Base-by-base conservation (phyloP, 1,284 basidiomycete species). In the Apiotrichum montevideense region DNA sequence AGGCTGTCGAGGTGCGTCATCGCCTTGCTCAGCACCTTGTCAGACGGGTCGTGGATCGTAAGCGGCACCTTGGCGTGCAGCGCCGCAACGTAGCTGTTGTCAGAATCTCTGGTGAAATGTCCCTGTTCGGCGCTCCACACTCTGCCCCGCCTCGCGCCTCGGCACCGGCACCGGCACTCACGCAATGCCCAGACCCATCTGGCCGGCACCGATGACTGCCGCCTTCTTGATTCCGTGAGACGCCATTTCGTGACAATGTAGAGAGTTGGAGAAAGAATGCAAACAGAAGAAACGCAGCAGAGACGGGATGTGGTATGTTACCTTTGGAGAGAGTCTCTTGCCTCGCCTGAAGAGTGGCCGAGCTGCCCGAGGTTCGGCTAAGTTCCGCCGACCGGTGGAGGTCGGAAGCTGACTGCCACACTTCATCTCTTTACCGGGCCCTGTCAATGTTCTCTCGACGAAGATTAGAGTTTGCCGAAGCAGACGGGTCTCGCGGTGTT, bases 1-100 rank as follows among this genome's bases (percentile, higher is more conserved):
- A 96, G 83, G 66, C 84, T 85, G 75, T 88, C 87, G 47, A 71
- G 61, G 50, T 59, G 57, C 10, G 63, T 65, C 44, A 69, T 56
- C 1, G 66, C 66, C 14, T 61, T 54, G 13, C 63, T 61, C 9
- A 75, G 64, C 21, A 71, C 71, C n/a, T 62, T 60, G 3, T 62
- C 55, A 3, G 68, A 70, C 2, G 73, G 71, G 52, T 75, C 73
- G 57, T 72, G 64, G 3, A 75, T 46, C 13, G 70, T 67, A 10
- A 73, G 57, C 1, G 68, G 67, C 5, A 73, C 48, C 51, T 62
- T 62, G 52, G 73, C 73, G 55, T 70, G 66, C 3, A 75, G 64
- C 8, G 71, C 70, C 4, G 73, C 61, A 3, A 75, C 73, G 56
- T 73, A 74, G 53, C 72, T 74, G 59, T 10, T 6, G 6, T 21